phyloP scores from a whole-genome alignment of 2,329 filamentous ascomycete species.

The Sarocladium oryzae region DNA sequence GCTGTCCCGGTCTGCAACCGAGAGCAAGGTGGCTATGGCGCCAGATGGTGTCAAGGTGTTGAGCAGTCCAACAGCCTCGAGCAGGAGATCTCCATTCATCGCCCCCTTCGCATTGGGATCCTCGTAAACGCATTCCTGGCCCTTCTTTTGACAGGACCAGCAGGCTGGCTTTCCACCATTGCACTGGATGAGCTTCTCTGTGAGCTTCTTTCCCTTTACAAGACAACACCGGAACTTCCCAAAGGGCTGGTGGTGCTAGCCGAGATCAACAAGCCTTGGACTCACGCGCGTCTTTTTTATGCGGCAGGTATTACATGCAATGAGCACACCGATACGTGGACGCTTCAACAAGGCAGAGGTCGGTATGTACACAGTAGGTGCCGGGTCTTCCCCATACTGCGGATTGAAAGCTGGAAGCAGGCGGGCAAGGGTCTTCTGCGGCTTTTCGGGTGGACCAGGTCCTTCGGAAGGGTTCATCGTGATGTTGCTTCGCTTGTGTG shows the following conservation, averaged over 20 bases:
- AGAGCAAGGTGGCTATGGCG: background rate
- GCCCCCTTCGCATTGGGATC: background rate
- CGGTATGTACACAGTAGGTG: background rate
- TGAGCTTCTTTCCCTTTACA: background rate
- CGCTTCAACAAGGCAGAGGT: background rate
- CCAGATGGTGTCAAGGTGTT: background rate
- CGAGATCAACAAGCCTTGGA: too few relatives aligned
- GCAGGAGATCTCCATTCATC: background rate
- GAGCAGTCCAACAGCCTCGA: constrained; percentile 5
- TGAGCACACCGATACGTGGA: constrained; percentile 1
- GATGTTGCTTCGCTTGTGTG: background rate
- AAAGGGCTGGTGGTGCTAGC: too few relatives aligned
- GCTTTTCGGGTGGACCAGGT: background rate
- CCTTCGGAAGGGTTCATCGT: background rate
- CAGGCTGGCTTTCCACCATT: constrained; percentile 5
- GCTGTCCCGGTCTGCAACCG: background rate
- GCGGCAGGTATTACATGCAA: constrained; percentile 6
- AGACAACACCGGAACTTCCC: too few relatives aligned
- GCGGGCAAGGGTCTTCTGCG: background rate
- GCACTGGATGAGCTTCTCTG: background rate
- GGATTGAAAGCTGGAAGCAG: background rate
- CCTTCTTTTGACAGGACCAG: background rate
- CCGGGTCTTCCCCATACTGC: background rate
- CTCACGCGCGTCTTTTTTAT: constrained; percentile 8
- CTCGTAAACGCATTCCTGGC: background rate